A percentile compares a stretch with the other conserved stretches of the same genome.
Evolutionary conservation across 2,329 filamentous ascomycete genomes (phyloP).

Genomic region (Phaeosphaeria sp.): DNA sequence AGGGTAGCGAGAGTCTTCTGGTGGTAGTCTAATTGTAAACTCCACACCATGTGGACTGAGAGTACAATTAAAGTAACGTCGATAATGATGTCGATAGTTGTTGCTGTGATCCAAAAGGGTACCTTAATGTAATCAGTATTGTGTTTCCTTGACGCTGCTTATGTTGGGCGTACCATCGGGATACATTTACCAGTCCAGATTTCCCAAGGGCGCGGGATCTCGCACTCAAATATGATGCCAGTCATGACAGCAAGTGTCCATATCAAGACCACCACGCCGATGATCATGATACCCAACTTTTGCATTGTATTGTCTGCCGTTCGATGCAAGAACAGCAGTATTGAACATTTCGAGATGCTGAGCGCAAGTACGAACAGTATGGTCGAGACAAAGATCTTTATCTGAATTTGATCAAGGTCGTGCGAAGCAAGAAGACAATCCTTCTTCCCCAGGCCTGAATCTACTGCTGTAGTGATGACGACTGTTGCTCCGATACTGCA

Average conservation of each 20-base stretch:
- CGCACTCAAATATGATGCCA: conserved; percentile 31
- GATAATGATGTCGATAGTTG: conserved; percentile 22
- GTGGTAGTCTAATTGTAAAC: conserved; percentile 16
- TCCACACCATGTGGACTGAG: conserved; percentile 24
- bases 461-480: conserved; percentile 26
- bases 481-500: conserved; percentile 31
- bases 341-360: conserved; percentile 32
- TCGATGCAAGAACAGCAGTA: conserved; percentile 25
- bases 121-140: conserved; percentile 4
- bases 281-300: conserved; percentile 12
- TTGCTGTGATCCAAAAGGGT: conserved; percentile 31
- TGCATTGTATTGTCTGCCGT: conserved; percentile 20
- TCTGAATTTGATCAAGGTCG: conserved; percentile 18
- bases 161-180: conserved; percentile 19
- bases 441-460: conserved; percentile 25
- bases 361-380: conserved; percentile 29
- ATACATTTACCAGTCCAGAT: conserved; percentile 31
- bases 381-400: conserved; percentile 29
- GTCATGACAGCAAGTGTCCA: conserved; percentile 28
- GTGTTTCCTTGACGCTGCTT: neutral
- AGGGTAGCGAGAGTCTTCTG: conserved; percentile 22
- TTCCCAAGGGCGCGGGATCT: conserved; percentile 32
- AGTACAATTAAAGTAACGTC: conserved; percentile 26
- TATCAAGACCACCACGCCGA: conserved; percentile 19
- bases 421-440: conserved; percentile 14